A percentile compares a stretch with the other conserved stretches of the same genome.
These are phyloP conservation scores for Physcia stellaris DNA, from an alignment of 495 filamentous ascomycete species.

Conservation along the genomic window DNA sequence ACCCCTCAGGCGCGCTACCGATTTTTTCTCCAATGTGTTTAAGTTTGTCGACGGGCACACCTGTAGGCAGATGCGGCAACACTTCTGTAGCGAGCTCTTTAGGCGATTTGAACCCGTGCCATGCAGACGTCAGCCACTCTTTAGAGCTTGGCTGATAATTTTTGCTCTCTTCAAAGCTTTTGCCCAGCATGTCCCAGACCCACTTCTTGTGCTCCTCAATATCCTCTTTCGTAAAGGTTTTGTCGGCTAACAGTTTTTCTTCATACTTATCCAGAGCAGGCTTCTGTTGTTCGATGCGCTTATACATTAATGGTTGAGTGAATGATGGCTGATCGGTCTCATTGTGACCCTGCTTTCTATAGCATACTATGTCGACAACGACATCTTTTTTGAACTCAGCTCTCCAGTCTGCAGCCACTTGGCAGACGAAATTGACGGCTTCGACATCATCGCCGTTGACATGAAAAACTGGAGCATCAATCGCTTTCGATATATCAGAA, in stretches of 20 bases:
- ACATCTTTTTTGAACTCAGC: slow-evolving; percentile 96
- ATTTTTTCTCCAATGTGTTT: slow-evolving; percentile 69
- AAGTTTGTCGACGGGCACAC: slow-evolving; percentile 53
- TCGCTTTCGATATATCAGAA: slow-evolving; percentile 96
- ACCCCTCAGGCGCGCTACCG: slow-evolving; percentile 63
- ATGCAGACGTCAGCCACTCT: slow-evolving; percentile 96
- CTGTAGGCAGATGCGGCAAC: slow-evolving; percentile 81
- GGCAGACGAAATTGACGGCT: slow-evolving; percentile 95
- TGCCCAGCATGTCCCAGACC: slow-evolving; percentile 98
- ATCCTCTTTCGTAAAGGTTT: slow-evolving; percentile 92
- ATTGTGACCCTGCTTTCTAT: slow-evolving; percentile 98
- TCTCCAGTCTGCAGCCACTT: slow-evolving; percentile 91
- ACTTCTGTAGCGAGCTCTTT: slow-evolving; percentile 95
- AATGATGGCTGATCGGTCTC: slow-evolving; percentile 98
- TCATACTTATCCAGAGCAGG: slow-evolving; percentile 78
- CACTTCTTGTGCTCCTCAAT: slow-evolving; percentile 98
- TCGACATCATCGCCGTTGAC: slow-evolving; percentile 98
- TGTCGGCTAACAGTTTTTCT: slow-evolving; percentile 73
- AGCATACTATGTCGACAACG: slow-evolving; percentile 96
- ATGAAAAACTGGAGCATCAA: slow-evolving; percentile 97
- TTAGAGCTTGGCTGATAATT: slow-evolving; percentile 94
- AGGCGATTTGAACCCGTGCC: slow-evolving; percentile 98
- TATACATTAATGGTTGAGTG: slow-evolving; percentile 99
- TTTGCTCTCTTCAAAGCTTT: slow-evolving; percentile 91
- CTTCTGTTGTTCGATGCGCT: slow-evolving; percentile 72